phyloP scores from a whole-genome alignment of 495 filamentous ascomycete species.

The Penicillium bovifimosum region DNA sequence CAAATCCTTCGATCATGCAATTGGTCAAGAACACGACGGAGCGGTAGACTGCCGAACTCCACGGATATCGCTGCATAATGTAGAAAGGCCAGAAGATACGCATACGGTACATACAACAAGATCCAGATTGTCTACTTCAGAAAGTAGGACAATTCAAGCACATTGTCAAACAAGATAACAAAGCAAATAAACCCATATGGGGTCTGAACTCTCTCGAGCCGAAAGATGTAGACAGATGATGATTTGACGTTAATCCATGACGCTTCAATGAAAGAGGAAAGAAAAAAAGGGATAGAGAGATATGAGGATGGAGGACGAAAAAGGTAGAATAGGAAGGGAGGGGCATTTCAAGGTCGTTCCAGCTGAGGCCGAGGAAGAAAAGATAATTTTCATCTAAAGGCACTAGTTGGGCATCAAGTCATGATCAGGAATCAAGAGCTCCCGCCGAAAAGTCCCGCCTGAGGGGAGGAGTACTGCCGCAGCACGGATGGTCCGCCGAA shows the following conservation, averaged over 20 bases:
- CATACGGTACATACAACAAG: conserved; percentile 25
- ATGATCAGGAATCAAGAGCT: conserved; percentile 9
- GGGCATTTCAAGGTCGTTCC: conserved; percentile 19
- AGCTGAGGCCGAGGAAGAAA: conserved; percentile 5
- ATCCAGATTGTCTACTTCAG: conserved; percentile 19
- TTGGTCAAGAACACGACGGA: conserved; percentile 30
- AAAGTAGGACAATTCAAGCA: conserved; percentile 11
- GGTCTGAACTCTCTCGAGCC: conserved; percentile 3
- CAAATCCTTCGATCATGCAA: conserved; percentile 32
- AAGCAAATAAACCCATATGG: conserved; percentile 18
- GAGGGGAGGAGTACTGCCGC: conserved; percentile 38
- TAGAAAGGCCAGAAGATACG: conserved; percentile 24
- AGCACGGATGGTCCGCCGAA: conserved; percentile 33
- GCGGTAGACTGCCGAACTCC: conserved; percentile 27
- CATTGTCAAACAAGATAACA: conserved; percentile 14
- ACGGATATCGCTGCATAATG: conserved; percentile 38
- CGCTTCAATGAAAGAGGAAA: conserved; percentile 23
- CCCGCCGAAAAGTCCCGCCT: conserved; percentile 33
- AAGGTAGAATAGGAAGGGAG: not conserved
- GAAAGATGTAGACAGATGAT: conserved; percentile 13
- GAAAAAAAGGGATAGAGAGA: not conserved
- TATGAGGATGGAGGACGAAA: not conserved
- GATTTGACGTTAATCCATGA: conserved; percentile 29
- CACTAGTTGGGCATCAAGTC: not conserved
- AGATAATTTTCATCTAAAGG: not conserved